Conservation (phyloP, 495 filamentous ascomycete genomes). For the Peziza echinospora region DNA sequence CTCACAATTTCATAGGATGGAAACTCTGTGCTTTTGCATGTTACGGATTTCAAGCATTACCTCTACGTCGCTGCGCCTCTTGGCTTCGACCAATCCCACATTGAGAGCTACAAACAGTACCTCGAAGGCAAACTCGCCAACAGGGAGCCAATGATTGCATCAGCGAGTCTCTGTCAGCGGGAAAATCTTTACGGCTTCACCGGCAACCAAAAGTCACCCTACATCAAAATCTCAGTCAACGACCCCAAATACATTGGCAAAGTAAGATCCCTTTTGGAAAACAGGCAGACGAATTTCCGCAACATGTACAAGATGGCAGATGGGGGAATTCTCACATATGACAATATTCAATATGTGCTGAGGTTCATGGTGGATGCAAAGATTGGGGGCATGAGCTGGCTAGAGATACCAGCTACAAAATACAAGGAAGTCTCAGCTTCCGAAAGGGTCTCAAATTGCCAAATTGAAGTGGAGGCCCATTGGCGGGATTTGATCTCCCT, state of each 20-base stretch:
- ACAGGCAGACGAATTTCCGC: conserved; percentile 64
- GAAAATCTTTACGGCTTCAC: conserved; percentile 87
- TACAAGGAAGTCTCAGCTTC: conserved; percentile 32
- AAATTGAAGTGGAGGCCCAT: conserved; percentile 73
- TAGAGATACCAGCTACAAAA: conserved; percentile 53
- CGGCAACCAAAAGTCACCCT: conserved; percentile 76
- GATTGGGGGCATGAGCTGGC: conserved; percentile 93
- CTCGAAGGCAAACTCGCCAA: conserved; percentile 53
- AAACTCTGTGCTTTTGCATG: conserved; percentile 85
- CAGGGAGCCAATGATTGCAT: conserved; percentile 38
- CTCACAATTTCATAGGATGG: conserved; percentile 31
- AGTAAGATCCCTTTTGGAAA: conserved; percentile 51
- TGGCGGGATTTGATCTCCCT: conserved; percentile 73
- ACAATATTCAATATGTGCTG: conserved; percentile 84
- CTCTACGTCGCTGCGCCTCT: conserved; percentile 81
- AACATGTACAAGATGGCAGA: conserved; percentile 61
- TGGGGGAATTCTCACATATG: conserved; percentile 64
- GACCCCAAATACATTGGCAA: conserved; percentile 62
- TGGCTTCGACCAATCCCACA: conserved; percentile 53
- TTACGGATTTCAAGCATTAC: conserved; percentile 90
- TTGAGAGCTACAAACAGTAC: conserved; percentile 48
- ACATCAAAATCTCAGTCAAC: conserved; percentile 75
- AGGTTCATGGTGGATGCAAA: conserved; percentile 95
- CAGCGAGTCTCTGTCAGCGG: conserved; percentile 52
- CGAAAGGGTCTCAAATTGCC: conserved; percentile 67